phyloP scores from a whole-genome alignment of 2,329 filamentous ascomycete genomes.

The Coniochaeta sp. region DNA sequence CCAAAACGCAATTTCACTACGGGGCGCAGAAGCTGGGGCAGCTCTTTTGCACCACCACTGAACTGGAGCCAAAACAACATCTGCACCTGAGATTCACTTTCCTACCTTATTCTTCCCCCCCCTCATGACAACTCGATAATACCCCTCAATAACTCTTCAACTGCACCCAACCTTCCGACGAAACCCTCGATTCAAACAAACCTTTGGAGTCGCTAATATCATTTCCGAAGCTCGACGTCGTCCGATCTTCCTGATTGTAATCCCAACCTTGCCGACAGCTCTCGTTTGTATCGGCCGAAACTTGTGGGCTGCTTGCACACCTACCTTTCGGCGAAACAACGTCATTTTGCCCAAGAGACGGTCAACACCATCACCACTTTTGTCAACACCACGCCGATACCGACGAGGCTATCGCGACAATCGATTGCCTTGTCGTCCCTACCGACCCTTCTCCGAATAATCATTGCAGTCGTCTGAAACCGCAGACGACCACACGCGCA shows the following conservation, averaged over 20 bases:
- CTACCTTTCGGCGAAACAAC: background rate
- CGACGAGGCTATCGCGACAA: background rate
- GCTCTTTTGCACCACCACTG: background rate
- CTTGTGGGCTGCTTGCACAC: background rate
- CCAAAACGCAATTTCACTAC: background rate
- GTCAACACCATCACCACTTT: background rate
- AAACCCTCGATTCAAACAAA: background rate
- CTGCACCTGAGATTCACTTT: background rate
- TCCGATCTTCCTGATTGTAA: background rate
- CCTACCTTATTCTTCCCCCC: background rate
- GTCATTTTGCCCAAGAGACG: slow-evolving; percentile 2
- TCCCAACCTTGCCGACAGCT: background rate
- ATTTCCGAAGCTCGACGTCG: background rate
- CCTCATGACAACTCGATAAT: background rate
- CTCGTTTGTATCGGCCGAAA: slow-evolving; percentile 1
- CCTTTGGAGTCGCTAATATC: background rate
- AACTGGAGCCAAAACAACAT: background rate
- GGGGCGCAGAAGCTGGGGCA: background rate
- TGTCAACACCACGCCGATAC: background rate
- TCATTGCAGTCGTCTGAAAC: background rate
- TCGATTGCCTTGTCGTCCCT: background rate
- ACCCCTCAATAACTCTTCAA: background rate
- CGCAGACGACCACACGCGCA: background rate
- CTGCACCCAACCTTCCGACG: background rate
- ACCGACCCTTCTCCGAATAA: background rate